Evolutionary conservation across 306 rosid species (phyloP).

Genomic region (Herpetospermum pedunculosum): DNA sequence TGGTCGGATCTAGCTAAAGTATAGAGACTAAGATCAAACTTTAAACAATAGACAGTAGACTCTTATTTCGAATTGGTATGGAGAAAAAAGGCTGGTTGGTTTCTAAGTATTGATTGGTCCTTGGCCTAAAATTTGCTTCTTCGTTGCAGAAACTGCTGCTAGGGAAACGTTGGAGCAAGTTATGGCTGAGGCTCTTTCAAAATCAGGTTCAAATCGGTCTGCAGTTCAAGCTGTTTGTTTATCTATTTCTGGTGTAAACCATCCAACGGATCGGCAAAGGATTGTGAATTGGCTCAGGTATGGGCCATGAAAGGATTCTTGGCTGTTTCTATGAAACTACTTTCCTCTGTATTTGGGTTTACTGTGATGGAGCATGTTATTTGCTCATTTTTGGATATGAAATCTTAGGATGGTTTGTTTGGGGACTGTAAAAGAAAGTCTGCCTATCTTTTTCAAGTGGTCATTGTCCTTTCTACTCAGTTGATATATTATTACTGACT

Average conservation of each 20-base stretch:
- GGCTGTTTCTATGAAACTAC: not conserved
- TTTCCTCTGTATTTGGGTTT: not conserved
- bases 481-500: not conserved
- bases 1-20: too few relatives aligned
- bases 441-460: too few relatives aligned
- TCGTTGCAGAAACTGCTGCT: conserved; percentile 56
- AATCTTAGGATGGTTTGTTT: not conserved
- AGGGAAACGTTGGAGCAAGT: conserved; percentile 80
- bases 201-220: conserved; percentile 62
- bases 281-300: conserved; percentile 78
- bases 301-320: conserved; percentile 10
- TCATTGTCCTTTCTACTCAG: not conserved
- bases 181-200: conserved; percentile 71
- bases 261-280: conserved; percentile 79
- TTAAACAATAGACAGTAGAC: not conserved
- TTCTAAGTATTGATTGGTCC: not conserved
- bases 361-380: not conserved
- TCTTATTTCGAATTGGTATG: not conserved
- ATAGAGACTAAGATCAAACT: too few relatives aligned
- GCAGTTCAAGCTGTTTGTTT: conserved; percentile 85
- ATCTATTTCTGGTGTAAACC: conserved; percentile 89
- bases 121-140: not conserved
- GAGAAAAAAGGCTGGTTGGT: not conserved
- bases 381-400: not conserved
- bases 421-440: not conserved